Base-by-base conservation (phyloP, 2,329 filamentous ascomycete genomes). In the Sporothrix luriei region DNA sequence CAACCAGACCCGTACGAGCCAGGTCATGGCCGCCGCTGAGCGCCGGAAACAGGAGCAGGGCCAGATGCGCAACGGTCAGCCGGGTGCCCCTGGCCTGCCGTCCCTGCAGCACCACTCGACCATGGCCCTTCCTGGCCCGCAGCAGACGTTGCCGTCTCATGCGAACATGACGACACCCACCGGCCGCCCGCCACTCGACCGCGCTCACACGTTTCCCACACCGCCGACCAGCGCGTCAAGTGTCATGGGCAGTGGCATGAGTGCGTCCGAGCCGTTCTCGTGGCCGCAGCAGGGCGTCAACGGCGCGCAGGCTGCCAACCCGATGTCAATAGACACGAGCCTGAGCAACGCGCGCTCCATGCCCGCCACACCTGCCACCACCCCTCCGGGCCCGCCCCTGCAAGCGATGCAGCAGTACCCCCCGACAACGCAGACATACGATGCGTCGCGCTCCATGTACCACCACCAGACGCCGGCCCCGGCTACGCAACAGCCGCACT, bases 141-240 rank as follows among this genome's bases (percentile, higher is more conserved):
- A 87, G 72, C 79, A 84, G 64, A 80, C 86, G 43, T 78, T 89
- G 55, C 82, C 86, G 0, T 88, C 91, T 21, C 91, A 94, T 75
- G 87, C 87, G 80, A 89, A 78, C 81, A 88, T 92, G 76, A 62
- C 70, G 13, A 74, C 73, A 33, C 73, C 73, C 14, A 72, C 52
- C 5, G 87, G 88, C 66, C 89, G 94, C 55, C 93, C 93, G 9
- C 84, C 87, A 7, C 81, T 97, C 49, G 94, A 97, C 73, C 88
- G 94, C 67, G 90, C 93, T 19, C 91, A 97, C 78, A 97, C 93
- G 1, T 97, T 97, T 80, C 94, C 94, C 3, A 97, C 94, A 3
- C 94, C 94, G 48, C 94, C 94, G 1, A 92, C 94, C 0, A 97
- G 92, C 78, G 91, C 93, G n/a, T 95, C 93, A 0, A 92, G 93